Conservation (phyloP, 257 asterid genomes). For the Prunella vulgaris region DNA sequence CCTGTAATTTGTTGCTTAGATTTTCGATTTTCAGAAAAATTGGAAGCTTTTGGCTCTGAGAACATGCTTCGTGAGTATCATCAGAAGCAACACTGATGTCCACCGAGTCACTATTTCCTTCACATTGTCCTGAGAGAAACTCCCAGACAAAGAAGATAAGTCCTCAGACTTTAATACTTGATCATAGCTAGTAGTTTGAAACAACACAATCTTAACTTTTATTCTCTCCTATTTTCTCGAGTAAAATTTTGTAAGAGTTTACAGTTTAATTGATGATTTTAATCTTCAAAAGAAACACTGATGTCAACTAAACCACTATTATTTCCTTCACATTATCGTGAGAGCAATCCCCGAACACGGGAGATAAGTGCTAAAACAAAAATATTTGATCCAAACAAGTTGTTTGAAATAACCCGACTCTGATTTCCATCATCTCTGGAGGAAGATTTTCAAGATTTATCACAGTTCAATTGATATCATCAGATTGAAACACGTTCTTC, state of each 20-base stretch:
- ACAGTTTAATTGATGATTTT: background rate
- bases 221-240: background rate
- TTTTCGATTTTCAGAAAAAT: slow-evolving; percentile 51
- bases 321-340: slow-evolving; percentile 39
- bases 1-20: slow-evolving; percentile 57
- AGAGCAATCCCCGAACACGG: background rate
- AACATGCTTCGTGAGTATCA: slow-evolving; percentile 36
- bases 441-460: background rate
- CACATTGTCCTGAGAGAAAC: slow-evolving; percentile 38
- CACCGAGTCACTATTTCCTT: slow-evolving; percentile 29
- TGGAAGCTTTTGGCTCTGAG: slow-evolving; percentile 46
- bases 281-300: slow-evolving; percentile 34
- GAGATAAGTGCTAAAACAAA: background rate
- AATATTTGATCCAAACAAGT: background rate
- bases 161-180: background rate
- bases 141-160: slow-evolving; percentile 19
- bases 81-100: slow-evolving; percentile 35
- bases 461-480: background rate
- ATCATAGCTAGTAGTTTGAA: background rate
- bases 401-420: background rate
- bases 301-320: slow-evolving; percentile 30
- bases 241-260: background rate
- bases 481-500: background rate
- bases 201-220: background rate
- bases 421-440: background rate